A percentile compares a stretch with the other conserved stretches of the same genome.
Evolutionary conservation across 2,329 filamentous ascomycete genomes (phyloP).

Genomic region (Pestalotiopsis sp.): DNA sequence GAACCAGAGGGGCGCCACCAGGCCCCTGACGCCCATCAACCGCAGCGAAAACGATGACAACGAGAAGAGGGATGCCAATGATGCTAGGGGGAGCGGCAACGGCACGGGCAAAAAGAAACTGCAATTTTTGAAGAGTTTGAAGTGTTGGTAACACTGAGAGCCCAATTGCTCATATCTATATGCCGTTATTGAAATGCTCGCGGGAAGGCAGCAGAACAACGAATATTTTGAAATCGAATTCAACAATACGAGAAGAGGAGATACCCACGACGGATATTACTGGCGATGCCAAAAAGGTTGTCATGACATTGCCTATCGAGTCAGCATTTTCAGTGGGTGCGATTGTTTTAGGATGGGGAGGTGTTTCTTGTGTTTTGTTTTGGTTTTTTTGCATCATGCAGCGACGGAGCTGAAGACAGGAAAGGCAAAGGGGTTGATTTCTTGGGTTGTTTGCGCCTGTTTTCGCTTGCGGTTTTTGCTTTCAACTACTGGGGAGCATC

Average conservation of each 20-base stretch:
- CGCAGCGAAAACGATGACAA: constrained; percentile 30
- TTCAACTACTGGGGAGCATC: neutral
- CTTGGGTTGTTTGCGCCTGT: neutral
- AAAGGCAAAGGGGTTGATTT: neutral
- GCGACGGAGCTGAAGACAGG: constrained; percentile 2
- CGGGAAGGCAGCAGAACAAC: too few species aligned
- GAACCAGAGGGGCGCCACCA: constrained; percentile 58
- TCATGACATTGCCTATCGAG: neutral
- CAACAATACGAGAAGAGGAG: neutral
- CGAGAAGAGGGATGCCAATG: constrained; percentile 41
- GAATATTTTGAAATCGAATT: neutral
- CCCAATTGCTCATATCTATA: neutral
- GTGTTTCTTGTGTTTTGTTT: neutral
- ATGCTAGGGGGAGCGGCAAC: constrained; percentile 42
- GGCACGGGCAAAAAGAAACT: constrained; percentile 43
- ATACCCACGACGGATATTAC: neutral
- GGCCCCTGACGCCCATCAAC: constrained; percentile 57
- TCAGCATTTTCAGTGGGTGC: neutral
- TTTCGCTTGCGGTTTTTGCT: neutral
- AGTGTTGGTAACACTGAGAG: constrained; percentile 53
- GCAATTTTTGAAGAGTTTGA: constrained; percentile 59
- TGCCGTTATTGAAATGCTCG: too few species aligned
- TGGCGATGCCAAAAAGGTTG: neutral
- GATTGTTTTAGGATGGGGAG: neutral
- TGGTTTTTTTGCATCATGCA: neutral